These are phyloP conservation scores for Cladosporium sp. DNA, from an alignment of 2,329 filamentous ascomycete species.

Conservation along the genomic window DNA sequence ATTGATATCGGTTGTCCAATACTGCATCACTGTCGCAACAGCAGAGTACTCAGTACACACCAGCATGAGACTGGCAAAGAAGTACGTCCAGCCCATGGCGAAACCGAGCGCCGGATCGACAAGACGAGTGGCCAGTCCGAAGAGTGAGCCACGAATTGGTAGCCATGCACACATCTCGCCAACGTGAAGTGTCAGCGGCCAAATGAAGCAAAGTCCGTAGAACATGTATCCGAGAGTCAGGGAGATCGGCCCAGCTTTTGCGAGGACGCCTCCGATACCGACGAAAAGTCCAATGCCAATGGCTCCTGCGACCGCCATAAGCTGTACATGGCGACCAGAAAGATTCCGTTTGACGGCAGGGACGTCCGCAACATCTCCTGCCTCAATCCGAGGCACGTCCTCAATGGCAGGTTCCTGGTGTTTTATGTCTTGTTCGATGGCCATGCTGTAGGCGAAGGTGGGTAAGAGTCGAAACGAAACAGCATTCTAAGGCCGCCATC, in stretches of 20 bases:
- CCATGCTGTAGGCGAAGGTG: neutral
- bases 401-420: neutral
- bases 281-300: conserved; percentile 21
- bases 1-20: conserved; percentile 38
- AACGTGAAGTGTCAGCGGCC: conserved; percentile 42
- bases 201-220: conserved; percentile 23
- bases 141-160: conserved; percentile 72
- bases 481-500: neutral
- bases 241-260: conserved; percentile 41
- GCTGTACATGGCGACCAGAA: conserved; percentile 16
- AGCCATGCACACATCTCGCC: conserved; percentile 70
- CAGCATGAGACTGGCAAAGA: conserved; percentile 13
- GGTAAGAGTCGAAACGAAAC: neutral
- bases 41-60: conserved; percentile 16
- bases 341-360: conserved; percentile 1
- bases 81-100: conserved; percentile 34
- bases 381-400: neutral
- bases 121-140: conserved; percentile 68
- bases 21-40: conserved; percentile 24
- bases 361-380: neutral
- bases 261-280: conserved; percentile 10
- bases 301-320: conserved; percentile 19
- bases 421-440: neutral
- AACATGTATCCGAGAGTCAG: conserved; percentile 31
- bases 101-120: conserved; percentile 71